phyloP scores from a whole-genome alignment of 2,329 filamentous ascomycete species.

The Hymenoscyphus albidus region DNA sequence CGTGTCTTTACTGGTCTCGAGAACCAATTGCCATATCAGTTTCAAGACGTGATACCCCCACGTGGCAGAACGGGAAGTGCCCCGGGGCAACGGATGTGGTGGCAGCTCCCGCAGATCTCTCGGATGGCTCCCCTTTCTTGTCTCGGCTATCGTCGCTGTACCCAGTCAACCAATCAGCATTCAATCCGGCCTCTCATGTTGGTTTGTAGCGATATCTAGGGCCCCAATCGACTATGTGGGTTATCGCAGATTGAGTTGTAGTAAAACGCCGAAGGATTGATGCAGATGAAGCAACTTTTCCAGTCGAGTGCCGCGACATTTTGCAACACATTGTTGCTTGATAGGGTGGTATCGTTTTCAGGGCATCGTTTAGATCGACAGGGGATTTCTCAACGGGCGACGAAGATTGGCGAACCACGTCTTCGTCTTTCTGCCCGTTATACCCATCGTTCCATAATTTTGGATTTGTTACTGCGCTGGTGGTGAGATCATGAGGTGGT shows the following conservation, averaged over 20 bases:
- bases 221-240: not conserved
- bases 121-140: not conserved
- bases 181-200: not conserved
- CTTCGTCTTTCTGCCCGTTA: not conserved
- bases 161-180: not conserved
- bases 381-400: slow-evolving; percentile 5
- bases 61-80: slow-evolving; percentile 3
- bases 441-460: not conserved
- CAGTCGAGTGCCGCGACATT: not conserved
- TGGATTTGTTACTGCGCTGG: not conserved
- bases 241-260: not conserved
- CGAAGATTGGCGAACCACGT: slow-evolving; percentile 1
- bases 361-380: slow-evolving; percentile 1
- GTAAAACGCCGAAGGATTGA: not conserved
- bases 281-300: not conserved
- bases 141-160: slow-evolving; percentile 2
- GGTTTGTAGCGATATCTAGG: not conserved
- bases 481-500: not conserved
- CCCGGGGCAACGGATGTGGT: not conserved
- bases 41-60: not conserved
- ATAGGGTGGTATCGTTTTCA: slow-evolving; percentile 19
- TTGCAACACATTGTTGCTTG: slow-evolving; percentile 24
- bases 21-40: not conserved
- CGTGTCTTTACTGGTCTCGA: not conserved
- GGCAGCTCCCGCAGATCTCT: not conserved